phyloP scores from a whole-genome alignment of 306 rosid species.

The Vachellia collinsii region DNA sequence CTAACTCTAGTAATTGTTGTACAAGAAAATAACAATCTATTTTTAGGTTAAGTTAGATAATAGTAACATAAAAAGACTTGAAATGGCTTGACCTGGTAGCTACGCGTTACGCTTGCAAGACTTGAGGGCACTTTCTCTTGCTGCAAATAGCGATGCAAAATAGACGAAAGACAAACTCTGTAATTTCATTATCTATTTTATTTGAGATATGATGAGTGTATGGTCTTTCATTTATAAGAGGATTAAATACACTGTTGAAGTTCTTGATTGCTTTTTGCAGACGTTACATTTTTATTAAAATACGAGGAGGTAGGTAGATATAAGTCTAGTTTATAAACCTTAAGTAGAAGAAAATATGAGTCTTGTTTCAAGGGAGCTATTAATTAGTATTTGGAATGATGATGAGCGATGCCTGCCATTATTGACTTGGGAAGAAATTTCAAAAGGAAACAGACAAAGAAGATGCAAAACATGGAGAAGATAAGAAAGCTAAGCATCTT shows the following conservation, averaged over 20 bases:
- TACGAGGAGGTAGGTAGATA: not conserved
- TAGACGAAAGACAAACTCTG: not conserved
- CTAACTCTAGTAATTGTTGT: not conserved
- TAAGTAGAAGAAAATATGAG: not conserved
- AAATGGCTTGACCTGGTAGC: not conserved
- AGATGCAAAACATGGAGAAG: conserved; percentile 19
- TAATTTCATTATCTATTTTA: not conserved
- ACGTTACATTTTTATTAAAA: no score
- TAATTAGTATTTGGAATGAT: not conserved
- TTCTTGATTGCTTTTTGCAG: not conserved
- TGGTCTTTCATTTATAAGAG: no score
- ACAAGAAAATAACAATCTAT: not conserved
- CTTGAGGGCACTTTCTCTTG: not conserved
- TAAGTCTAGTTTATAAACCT: not conserved
- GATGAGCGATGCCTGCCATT: conserved; percentile 18
- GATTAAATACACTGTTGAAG: not conserved
- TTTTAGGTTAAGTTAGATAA: not conserved
- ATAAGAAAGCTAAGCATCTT: conserved; percentile 23
- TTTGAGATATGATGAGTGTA: no score
- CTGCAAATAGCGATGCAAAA: not conserved
- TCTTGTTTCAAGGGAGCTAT: not conserved
- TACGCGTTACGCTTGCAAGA: not conserved
- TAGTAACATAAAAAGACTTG: not conserved
- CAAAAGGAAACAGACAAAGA: not conserved
- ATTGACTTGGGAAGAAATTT: conserved; percentile 37